Evolutionary conservation across 2,329 filamentous ascomycete species (phyloP).

Genomic region (Byssochlamys sp.): DNA sequence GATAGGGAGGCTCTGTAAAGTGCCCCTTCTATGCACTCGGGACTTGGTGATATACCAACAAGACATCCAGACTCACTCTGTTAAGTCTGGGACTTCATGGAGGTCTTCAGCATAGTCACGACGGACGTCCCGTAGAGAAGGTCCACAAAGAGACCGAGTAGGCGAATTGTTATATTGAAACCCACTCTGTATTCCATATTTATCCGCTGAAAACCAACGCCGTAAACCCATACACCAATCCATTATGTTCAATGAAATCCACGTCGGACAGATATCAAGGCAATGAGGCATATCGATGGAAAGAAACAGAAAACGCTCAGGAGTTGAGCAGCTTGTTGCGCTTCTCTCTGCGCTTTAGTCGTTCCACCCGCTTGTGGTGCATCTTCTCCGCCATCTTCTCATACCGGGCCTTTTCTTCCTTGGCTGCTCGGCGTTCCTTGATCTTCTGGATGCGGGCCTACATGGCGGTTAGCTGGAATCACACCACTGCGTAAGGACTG

Average conservation of each 20-base stretch:
- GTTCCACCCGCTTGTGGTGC: constrained; percentile 89
- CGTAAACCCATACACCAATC: background rate
- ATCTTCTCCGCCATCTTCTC: constrained; percentile 94
- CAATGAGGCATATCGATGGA: background rate
- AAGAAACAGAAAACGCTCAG: constrained; percentile 14
- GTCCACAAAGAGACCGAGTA: background rate
- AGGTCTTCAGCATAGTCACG: background rate
- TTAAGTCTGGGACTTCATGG: background rate
- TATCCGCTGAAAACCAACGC: background rate
- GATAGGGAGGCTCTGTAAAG: background rate
- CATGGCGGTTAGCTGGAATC: constrained; percentile 1
- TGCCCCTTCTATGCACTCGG: background rate
- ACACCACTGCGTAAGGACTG: background rate
- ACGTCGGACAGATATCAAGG: background rate
- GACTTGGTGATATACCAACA: background rate
- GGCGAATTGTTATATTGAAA: background rate
- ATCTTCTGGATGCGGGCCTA: constrained; percentile 69
- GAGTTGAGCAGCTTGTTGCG: constrained; percentile 51
- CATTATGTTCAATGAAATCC: background rate
- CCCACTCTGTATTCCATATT: background rate
- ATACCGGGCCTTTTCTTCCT: constrained; percentile 87
- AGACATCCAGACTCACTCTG: background rate
- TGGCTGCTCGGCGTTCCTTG: constrained; percentile 74
- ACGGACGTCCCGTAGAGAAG: too few relatives aligned
- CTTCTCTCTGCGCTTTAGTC: constrained; percentile 91